phyloP scores from a whole-genome alignment of 257 asterid genomes.

The Solanum etuberosum region DNA sequence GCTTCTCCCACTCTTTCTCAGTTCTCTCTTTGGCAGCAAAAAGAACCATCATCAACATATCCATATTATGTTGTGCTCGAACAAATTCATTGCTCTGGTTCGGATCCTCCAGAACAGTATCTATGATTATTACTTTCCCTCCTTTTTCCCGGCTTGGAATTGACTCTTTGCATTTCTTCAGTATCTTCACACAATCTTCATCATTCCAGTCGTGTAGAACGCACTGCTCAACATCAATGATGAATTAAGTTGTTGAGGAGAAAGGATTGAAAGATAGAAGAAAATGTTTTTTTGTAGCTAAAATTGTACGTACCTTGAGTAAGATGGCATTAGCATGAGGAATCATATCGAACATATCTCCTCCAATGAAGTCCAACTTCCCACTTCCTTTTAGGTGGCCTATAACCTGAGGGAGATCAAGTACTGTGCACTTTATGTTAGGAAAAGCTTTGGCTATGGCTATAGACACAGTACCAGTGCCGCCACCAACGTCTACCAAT shows the following conservation, averaged over 20 bases:
- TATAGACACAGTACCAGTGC: background rate
- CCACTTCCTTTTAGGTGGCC: background rate
- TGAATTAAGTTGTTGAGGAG: background rate
- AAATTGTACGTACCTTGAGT: background rate
- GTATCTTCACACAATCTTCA: background rate
- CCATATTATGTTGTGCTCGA: background rate
- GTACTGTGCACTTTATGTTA: background rate
- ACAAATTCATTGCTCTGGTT: background rate
- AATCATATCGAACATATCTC: background rate
- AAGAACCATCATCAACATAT: background rate
- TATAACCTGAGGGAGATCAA: constrained; percentile 1
- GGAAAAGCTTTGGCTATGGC: background rate
- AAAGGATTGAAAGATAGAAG: background rate
- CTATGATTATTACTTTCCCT: background rate
- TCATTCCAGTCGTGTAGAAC: background rate
- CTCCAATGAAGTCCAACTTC: background rate
- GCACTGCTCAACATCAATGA: background rate
- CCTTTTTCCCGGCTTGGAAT: background rate
- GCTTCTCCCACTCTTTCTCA: background rate
- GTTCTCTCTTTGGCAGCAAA: background rate
- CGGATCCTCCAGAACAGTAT: background rate
- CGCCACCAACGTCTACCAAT: background rate
- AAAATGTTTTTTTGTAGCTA: background rate
- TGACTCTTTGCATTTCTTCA: background rate
- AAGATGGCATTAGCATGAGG: background rate